Evolutionary conservation across 768 basidiomycete species (phyloP), one percentile per base, ranked within the genome.

Genomic region (Tulasnella sp.): DNA sequence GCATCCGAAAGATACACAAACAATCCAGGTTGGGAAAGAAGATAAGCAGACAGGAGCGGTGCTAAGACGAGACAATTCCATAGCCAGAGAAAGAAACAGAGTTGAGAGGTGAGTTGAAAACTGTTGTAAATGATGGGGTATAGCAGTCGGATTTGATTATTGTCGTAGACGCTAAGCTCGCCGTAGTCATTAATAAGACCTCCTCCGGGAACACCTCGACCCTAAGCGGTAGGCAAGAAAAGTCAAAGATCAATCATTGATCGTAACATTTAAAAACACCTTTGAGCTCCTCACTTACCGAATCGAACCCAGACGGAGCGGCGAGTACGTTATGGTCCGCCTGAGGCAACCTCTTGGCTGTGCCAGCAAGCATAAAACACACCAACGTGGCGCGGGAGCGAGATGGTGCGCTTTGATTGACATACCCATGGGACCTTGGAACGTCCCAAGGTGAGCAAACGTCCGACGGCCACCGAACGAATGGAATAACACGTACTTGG

Each of bases 91-190:
- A 46, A 46, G 54, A 54, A 54, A n/a, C 5, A 24, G n/a, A 54
- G 22, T 2, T 4, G 24, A 54, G 54, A 54, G 7, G 24, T 7
- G n/a, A 22, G 54, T 28, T 18, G 37, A 11, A 31, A 31, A 31
- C 64, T 69, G 18, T 46, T 40, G 73, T 41, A 74, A 1, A 75
- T 44, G 24, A 44, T 41, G 24, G 44, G 41, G 74, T 44, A 75
- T 6, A 44, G 31, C 40, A 41, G 74, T 20, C 74, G 2, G 18
- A 75, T 75, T 75, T n/a, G 31, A 75, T 75, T 48, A 31, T 75
- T 75, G 24, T 75, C 41, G 46, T 75, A 75, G 41, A 75, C 41
- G 41, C 44, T 75, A 24, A 44, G 74, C 9, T 75, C 41, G 22
- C 44, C 74, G 41, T 75, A 75, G 41, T 42, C n/a, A n/a, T n/a